Base-by-base conservation (phyloP, 1,284 basidiomycete species). In the Melanopsichium pennsylvanicum region DNA sequence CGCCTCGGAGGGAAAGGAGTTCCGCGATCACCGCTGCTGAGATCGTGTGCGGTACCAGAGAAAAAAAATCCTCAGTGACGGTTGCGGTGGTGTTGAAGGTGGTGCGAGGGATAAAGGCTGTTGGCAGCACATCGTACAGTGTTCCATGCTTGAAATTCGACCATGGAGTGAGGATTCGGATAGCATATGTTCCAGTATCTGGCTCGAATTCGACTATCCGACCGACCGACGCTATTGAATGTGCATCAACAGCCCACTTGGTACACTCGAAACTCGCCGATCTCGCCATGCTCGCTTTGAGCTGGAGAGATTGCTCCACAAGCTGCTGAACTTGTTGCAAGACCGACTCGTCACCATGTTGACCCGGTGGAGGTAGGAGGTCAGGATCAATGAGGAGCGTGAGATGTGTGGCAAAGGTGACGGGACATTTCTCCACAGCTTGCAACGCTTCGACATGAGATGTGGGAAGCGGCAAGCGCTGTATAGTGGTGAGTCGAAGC, bases 401-500 rank as follows among this genome's bases (percentile, higher is more conserved):
- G 7, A 70, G 47, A n/a, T 19, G 35, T 1, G 67, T 18, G 2
- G 25, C 19, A 32, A 70, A 60, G 2, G 39, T 46, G 23, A 75
- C 31, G 5, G 72, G 72, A 35, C 72, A 74, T 5, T 26, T 44
- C 4, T 27, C 61, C 3, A 35, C 23, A 2, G 21, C 15, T n/a
- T 60, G 42, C 21, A 68, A 55, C 19, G 38, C 45, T 29, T 45
- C 43, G 22, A 78, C 51, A 21, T 68, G 39, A 0, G 33, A 25
- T 16, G 42, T 44, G 2, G 77, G 77, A 23, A 79, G 42, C 5
- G 76, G 64, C 23, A 76, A 46, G 10, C 77, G 58, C 25, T 56
- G 49, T 34, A 78, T 79, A 4, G 69, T 74, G 11, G 77, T 79
- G 10, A 66, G 41, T 1, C 46, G 38, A 46, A 74, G 69, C 77